Evolutionary conservation across 1,139 yeast genomes (phyloP).

Genomic region (Taphrina wiesneri): DNA sequence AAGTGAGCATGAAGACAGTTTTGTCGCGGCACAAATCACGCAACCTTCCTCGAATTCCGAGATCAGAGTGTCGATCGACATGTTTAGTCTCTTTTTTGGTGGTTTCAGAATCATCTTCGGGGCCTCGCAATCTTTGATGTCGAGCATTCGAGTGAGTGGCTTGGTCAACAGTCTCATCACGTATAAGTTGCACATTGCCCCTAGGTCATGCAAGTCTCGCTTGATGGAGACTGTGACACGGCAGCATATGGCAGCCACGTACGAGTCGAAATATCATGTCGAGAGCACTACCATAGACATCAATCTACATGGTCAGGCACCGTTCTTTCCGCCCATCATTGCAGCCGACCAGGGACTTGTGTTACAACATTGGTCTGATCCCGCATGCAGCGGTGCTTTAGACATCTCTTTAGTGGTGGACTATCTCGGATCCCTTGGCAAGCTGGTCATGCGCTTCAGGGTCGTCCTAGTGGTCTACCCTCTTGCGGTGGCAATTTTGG

Average conservation of each 20-base stretch:
- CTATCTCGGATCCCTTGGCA: slow-evolving; percentile 46
- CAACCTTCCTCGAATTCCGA: slow-evolving; percentile 41
- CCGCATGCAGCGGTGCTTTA: slow-evolving; percentile 39
- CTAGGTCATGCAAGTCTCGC: slow-evolving; percentile 34
- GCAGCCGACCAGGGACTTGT: slow-evolving; percentile 43
- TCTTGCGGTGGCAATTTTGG: slow-evolving; percentile 42
- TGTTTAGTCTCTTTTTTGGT: slow-evolving; percentile 49
- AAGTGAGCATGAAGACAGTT: background rate
- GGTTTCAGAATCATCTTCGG: slow-evolving; percentile 43
- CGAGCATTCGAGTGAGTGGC: slow-evolving; percentile 53
- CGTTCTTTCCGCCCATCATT: slow-evolving; percentile 59
- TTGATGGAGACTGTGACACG: slow-evolving; percentile 64
- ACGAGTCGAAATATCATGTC: slow-evolving; percentile 76
- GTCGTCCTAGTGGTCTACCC: slow-evolving; percentile 45
- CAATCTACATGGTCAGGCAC: slow-evolving; percentile 67
- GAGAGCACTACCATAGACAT: slow-evolving; percentile 53
- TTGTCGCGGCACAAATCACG: slow-evolving; percentile 37
- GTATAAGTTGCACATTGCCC: slow-evolving; percentile 49
- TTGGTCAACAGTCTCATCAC: slow-evolving; percentile 67
- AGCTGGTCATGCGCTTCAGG: slow-evolving; percentile 46
- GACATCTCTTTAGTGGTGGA: slow-evolving; percentile 46
- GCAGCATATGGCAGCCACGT: slow-evolving; percentile 66
- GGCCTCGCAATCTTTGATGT: slow-evolving; percentile 48
- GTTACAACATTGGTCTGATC: slow-evolving; percentile 47
- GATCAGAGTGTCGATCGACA: slow-evolving; percentile 50